phyloP scores from a whole-genome alignment of 2,329 filamentous ascomycete genomes.

The Allantophomopsis cytisporea region DNA sequence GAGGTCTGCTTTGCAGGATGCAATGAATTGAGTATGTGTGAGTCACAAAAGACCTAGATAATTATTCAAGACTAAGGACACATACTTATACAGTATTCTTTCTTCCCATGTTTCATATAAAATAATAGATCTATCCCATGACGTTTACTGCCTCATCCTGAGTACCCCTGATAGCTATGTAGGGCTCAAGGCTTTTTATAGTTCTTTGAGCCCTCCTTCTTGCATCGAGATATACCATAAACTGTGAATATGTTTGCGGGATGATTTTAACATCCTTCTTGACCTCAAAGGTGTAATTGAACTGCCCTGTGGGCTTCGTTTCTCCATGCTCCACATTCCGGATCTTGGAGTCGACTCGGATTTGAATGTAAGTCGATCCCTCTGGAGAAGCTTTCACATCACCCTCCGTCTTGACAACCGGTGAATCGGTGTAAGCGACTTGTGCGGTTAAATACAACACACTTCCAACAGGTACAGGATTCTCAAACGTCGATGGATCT shows the following conservation, averaged over 20 bases:
- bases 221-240: constrained; percentile 24
- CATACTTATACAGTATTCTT: too few relatives aligned
- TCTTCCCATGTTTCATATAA: too few relatives aligned
- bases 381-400: constrained; percentile 18
- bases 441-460: constrained; percentile 57
- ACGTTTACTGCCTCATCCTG: not conserved
- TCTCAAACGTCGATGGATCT: constrained; percentile 58
- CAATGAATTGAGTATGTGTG: too few relatives aligned
- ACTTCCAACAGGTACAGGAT: constrained; percentile 58
- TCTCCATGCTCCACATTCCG: constrained; percentile 54
- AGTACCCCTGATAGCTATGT: not conserved
- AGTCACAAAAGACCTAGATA: too few relatives aligned
- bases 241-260: constrained; percentile 29
- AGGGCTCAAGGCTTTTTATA: not conserved
- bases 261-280: constrained; percentile 52
- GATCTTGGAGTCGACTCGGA: constrained; percentile 55
- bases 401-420: constrained; percentile 19
- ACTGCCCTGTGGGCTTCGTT: constrained; percentile 54
- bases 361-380: constrained; percentile 46
- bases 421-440: constrained; percentile 53
- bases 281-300: constrained; percentile 61
- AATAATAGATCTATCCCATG: not conserved
- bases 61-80: too few relatives aligned
- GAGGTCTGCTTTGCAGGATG: too few relatives aligned
- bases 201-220: constrained; percentile 16